Conservation (phyloP, 1,284 basidiomycete species). For the Sanghuangporus weigelae region DNA sequence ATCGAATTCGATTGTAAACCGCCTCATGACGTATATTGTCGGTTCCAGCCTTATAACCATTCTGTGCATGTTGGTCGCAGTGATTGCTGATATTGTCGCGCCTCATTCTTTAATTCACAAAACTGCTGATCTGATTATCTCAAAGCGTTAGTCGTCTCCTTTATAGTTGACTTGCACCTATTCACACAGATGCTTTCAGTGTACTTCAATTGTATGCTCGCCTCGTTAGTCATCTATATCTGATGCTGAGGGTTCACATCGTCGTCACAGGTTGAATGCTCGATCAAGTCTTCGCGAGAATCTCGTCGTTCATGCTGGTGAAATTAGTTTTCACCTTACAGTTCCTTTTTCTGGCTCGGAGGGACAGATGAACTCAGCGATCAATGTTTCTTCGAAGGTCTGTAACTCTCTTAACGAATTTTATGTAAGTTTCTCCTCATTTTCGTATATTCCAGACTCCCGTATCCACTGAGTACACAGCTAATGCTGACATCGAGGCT, state of each 20-base stretch:
- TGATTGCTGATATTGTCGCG: neutral
- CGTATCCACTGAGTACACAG: too few species aligned
- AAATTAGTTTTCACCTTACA: too few species aligned
- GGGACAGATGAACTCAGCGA: too few species aligned
- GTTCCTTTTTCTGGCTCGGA: too few species aligned
- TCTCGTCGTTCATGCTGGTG: neutral
- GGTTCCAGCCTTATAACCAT: conserved; percentile 19
- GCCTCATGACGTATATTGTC: conserved; percentile 13
- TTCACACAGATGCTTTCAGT: neutral
- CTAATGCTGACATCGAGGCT: too few species aligned
- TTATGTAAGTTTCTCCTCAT: too few species aligned
- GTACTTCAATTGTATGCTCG: conserved; percentile 1
- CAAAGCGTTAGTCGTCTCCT: neutral
- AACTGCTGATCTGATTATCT: neutral
- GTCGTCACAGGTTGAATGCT: neutral
- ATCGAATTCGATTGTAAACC: conserved; percentile 13
- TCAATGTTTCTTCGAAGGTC: too few species aligned
- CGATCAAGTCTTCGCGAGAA: neutral
- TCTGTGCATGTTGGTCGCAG: neutral
- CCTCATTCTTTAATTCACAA: conserved; percentile 5
- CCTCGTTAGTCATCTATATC: neutral
- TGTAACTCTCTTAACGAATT: too few species aligned
- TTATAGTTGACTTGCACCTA: neutral
- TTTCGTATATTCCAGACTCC: too few species aligned
- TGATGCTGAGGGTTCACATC: neutral